These are phyloP conservation scores for Ogataea polymorpha DNA, from an alignment of 805 yeast genomes.

Conservation along the genomic window DNA sequence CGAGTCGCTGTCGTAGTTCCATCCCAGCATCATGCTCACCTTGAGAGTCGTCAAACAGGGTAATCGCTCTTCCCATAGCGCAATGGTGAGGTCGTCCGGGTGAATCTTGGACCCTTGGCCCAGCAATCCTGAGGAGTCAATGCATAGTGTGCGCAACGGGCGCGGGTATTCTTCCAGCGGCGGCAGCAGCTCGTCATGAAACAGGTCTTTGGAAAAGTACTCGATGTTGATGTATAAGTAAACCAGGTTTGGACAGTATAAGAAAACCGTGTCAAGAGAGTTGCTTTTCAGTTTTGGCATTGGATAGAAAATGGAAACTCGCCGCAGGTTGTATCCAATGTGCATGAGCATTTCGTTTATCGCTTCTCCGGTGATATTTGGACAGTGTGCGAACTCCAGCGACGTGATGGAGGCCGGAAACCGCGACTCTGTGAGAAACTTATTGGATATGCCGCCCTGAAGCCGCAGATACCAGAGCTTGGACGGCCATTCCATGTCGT, in stretches of 20 bases:
- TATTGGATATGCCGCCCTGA: slow-evolving; percentile 87
- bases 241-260: slow-evolving; percentile 70
- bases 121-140: slow-evolving; percentile 82
- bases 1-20: slow-evolving; percentile 68
- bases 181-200: slow-evolving; percentile 44
- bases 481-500: slow-evolving; percentile 74
- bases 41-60: slow-evolving; percentile 63
- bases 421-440: slow-evolving; percentile 63
- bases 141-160: slow-evolving; percentile 59
- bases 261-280: slow-evolving; percentile 70
- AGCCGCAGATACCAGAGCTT: slow-evolving; percentile 66
- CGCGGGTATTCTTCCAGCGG: slow-evolving; percentile 28
- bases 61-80: slow-evolving; percentile 72
- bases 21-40: slow-evolving; percentile 76
- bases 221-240: slow-evolving; percentile 74
- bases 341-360: slow-evolving; percentile 57
- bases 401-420: slow-evolving; percentile 72
- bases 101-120: slow-evolving; percentile 82
- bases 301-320: slow-evolving; percentile 75
- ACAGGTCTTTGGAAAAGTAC: slow-evolving; percentile 56
- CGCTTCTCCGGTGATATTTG: slow-evolving; percentile 63
- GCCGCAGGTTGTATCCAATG: slow-evolving; percentile 63
- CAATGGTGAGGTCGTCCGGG: slow-evolving; percentile 86
- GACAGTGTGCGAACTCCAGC: slow-evolving; percentile 85
- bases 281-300: slow-evolving; percentile 74